Evolutionary conservation across 2,329 filamentous ascomycete species (phyloP).

Genomic region (Penicillium verrucosum): DNA sequence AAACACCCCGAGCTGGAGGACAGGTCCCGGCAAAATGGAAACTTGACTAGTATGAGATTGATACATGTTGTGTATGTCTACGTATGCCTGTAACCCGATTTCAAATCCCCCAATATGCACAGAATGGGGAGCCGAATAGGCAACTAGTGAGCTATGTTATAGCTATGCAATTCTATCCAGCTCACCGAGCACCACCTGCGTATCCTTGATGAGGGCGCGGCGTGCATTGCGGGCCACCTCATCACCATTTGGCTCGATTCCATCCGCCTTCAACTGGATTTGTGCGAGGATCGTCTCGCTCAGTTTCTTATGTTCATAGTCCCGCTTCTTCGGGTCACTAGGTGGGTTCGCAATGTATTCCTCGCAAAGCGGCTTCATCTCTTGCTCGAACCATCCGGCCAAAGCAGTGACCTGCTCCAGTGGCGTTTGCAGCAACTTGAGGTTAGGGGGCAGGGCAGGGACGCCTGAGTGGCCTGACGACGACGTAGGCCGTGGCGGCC

Average conservation of each 20-base stretch:
- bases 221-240: conserved; percentile 55
- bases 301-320: conserved; percentile 44
- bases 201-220: conserved; percentile 43
- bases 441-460: conserved; percentile 35
- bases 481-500: conserved; percentile 13
- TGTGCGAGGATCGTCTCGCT: conserved; percentile 45
- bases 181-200: conserved; percentile 38
- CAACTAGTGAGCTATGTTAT: conserved; percentile 1
- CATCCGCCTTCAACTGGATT: conserved; percentile 58
- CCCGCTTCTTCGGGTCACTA: conserved; percentile 37
- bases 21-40: background rate
- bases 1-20: background rate
- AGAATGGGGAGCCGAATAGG: background rate
- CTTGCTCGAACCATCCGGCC: conserved; percentile 34
- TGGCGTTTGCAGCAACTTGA: conserved; percentile 32
- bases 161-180: conserved; percentile 35
- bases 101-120: conserved; percentile 2
- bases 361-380: conserved; percentile 39
- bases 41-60: background rate
- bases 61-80: background rate
- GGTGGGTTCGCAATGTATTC: conserved; percentile 42
- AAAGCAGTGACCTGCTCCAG: conserved; percentile 41
- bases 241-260: conserved; percentile 68
- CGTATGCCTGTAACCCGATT: background rate
- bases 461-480: conserved; percentile 15